These are phyloP conservation scores for Luffa aegyptiaca DNA, from an alignment of 306 rosid species.

Conservation along the genomic window DNA sequence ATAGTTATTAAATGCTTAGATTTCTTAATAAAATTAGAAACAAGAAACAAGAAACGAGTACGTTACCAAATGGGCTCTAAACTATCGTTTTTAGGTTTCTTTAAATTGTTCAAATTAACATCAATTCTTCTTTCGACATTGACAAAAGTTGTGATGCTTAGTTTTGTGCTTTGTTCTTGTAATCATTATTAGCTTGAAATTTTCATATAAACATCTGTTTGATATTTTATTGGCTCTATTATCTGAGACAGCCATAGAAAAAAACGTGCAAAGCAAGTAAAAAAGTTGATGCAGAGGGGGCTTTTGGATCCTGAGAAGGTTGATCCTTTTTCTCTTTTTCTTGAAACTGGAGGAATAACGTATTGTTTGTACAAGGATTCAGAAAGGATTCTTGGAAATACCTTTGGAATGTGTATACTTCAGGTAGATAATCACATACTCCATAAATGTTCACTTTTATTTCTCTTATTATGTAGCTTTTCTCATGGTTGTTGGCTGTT, in stretches of 20 bases:
- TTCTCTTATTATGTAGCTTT: neutral
- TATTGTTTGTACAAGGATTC: slow-evolving; percentile 79
- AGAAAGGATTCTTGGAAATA: slow-evolving; percentile 77
- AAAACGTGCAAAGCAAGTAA: slow-evolving; percentile 72
- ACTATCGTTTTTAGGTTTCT: neutral
- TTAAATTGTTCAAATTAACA: neutral
- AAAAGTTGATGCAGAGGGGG: slow-evolving; percentile 64
- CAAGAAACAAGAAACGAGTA: too few relatives aligned
- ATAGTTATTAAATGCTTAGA: too few relatives aligned
- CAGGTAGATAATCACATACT: slow-evolving; percentile 39
- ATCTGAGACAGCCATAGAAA: slow-evolving; percentile 60
- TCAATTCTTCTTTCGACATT: neutral
- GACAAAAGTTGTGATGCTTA: neutral
- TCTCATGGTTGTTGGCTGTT: neutral
- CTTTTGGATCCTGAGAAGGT: slow-evolving; percentile 75
- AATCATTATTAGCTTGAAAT: neutral
- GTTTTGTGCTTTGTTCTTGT: neutral
- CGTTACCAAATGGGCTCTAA: too few relatives aligned
- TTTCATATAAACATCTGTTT: neutral
- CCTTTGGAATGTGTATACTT: slow-evolving; percentile 92
- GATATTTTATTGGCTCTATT: slow-evolving; percentile 16
- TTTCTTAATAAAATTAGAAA: too few relatives aligned
- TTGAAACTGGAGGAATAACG: slow-evolving; percentile 60
- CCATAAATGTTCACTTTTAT: neutral
- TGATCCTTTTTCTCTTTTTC: slow-evolving; percentile 69